These are phyloP conservation scores for Bondarzewia mesenterica DNA, from an alignment of 1,284 basidiomycete species.

Conservation along the genomic window DNA sequence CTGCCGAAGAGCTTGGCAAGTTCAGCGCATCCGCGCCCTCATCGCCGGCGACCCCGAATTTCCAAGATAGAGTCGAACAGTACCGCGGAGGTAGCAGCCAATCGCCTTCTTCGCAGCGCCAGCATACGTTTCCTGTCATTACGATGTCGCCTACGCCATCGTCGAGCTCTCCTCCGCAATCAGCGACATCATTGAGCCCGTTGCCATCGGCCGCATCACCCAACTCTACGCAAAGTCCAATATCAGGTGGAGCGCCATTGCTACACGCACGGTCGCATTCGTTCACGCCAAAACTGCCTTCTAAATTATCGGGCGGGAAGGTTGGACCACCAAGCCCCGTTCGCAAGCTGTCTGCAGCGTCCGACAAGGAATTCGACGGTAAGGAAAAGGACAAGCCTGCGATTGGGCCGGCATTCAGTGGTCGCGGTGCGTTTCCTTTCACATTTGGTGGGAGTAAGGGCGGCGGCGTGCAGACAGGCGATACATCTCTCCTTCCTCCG, in stretches of 20 bases:
- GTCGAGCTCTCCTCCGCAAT: constrained; percentile 17
- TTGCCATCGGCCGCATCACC: constrained; percentile 14
- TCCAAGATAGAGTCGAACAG: constrained; percentile 54
- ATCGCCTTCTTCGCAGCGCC: constrained; percentile 23
- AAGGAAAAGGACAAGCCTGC: constrained; percentile 12
- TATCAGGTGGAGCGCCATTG: constrained; percentile 19
- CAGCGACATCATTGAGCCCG: constrained; percentile 21
- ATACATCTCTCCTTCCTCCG: constrained; percentile 39
- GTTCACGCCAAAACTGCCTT: constrained; percentile 62
- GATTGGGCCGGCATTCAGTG: constrained; percentile 10
- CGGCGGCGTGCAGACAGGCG: constrained; percentile 7
- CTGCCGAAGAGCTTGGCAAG: constrained; percentile 68
- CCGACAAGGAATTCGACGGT: constrained; percentile 21
- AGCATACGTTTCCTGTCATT: constrained; percentile 40
- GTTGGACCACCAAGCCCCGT: constrained; percentile 38
- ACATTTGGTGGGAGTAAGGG: constrained; percentile 18
- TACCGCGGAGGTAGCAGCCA: constrained; percentile 36
- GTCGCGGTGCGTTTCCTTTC: constrained; percentile 26
- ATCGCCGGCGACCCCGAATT: constrained; percentile 36
- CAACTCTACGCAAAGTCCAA: constrained; percentile 16
- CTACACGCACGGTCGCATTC: constrained; percentile 56
- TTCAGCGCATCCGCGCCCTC: constrained; percentile 30
- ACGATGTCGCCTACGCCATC: constrained; percentile 16
- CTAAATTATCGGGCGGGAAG: constrained; percentile 50
- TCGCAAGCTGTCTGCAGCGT: constrained; percentile 38